Conservation (phyloP, 2,329 filamentous ascomycete species). For the Claviceps sp. region DNA sequence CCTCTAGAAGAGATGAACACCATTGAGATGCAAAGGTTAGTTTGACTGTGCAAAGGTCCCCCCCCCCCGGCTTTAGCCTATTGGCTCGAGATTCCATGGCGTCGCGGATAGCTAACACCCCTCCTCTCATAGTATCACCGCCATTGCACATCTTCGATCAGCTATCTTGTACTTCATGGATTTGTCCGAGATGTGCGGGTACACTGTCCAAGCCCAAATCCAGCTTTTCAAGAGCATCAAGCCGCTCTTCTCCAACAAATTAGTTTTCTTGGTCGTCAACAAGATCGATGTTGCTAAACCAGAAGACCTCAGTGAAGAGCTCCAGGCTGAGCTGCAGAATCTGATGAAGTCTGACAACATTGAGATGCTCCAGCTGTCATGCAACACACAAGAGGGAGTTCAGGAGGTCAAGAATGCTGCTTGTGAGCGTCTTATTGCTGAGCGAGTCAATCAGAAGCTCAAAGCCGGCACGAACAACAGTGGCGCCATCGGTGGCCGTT, state of each 20-base stretch:
- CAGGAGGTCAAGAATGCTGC: conserved; percentile 91
- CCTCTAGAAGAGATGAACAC: conserved; percentile 99
- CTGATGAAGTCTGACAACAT: conserved; percentile 81
- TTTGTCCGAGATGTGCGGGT: conserved; percentile 90
- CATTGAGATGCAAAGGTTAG: conserved; percentile 77
- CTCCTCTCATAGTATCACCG: conserved; percentile 58
- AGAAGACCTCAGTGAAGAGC: conserved; percentile 71
- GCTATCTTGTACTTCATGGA: conserved; percentile 98
- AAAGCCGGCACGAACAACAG: conserved; percentile 74
- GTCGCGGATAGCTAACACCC: not conserved
- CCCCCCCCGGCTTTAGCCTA: not conserved
- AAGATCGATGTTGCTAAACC: conserved; percentile 89
- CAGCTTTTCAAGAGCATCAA: conserved; percentile 93
- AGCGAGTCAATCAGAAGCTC: conserved; percentile 88
- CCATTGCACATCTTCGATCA: conserved; percentile 89
- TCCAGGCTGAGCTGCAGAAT: conserved; percentile 62
- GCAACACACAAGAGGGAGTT: conserved; percentile 87
- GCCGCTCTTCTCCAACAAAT: conserved; percentile 91
- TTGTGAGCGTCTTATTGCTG: conserved; percentile 83
- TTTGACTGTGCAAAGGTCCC: no score
- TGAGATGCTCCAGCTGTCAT: conserved; percentile 84
- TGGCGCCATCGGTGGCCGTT: conserved; percentile 63
- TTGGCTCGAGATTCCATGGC: not conserved
- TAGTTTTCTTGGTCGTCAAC: conserved; percentile 94
- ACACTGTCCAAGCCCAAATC: conserved; percentile 84